Evolutionary conservation across 495 filamentous ascomycete genomes (phyloP).

Genomic region (Hypoxylon rickii): DNA sequence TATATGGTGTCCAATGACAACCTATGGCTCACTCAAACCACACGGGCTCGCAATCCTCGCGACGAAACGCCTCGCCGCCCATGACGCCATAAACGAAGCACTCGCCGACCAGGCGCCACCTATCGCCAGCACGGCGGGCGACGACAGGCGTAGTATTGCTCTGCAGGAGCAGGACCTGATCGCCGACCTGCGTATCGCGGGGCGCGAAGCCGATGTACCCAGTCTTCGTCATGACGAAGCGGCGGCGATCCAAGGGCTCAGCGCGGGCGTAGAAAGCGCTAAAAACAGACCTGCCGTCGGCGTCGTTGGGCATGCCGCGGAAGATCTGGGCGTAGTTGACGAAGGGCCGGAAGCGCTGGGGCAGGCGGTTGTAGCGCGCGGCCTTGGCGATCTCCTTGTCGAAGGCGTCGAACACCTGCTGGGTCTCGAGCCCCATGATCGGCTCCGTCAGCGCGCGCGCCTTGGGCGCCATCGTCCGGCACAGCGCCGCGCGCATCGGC

Average conservation of each 20-base stretch:
- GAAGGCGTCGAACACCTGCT: neutral
- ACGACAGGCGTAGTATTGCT: constrained; percentile 7
- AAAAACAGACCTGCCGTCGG: neutral
- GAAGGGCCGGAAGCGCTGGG: neutral
- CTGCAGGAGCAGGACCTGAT: constrained; percentile 3
- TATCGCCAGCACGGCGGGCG: neutral
- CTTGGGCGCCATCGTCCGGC: neutral
- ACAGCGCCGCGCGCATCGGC: neutral
- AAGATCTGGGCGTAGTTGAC: neutral
- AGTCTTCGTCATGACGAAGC: neutral
- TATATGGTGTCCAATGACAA: too few relatives aligned
- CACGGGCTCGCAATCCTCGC: neutral
- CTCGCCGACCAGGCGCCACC: constrained; percentile 12
- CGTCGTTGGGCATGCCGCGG: neutral
- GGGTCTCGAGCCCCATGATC: neutral
- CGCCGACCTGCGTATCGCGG: neutral
- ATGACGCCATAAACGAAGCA: constrained; percentile 20
- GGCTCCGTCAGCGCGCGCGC: neutral
- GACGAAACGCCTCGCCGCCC: constrained; percentile 6
- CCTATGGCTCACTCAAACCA: constrained; percentile 9
- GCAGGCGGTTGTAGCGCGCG: neutral
- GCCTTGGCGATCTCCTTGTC: neutral
- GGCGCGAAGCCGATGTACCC: constrained; percentile 6
- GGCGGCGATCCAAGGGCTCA: neutral
- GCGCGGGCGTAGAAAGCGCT: neutral